A percentile compares a stretch with the other conserved stretches of the same genome.
Evolutionary conservation across 805 yeast genomes (phyloP).

Genomic region (Kodamaea laetipori): DNA sequence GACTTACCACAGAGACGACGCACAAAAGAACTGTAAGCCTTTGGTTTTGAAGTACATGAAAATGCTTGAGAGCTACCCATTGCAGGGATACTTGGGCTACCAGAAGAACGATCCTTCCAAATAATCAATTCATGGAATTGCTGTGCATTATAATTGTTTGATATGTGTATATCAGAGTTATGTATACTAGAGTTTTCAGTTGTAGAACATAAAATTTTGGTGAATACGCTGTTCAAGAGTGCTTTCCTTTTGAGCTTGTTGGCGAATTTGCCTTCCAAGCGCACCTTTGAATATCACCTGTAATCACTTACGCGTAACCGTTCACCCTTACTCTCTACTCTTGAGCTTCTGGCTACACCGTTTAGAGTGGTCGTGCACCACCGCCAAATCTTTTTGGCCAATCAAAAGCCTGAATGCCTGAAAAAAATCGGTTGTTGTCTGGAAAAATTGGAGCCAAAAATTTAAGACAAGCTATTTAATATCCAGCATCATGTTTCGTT

Average conservation of each 20-base stretch:
- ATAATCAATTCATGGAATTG: conserved; percentile 27
- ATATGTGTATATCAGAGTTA: background rate
- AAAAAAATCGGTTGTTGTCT: conserved; percentile 12
- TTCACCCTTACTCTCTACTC: too few species aligned
- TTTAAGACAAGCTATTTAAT: conserved; percentile 2
- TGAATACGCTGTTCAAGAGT: too few species aligned
- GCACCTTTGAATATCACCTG: too few species aligned
- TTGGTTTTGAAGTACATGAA: conserved; percentile 76
- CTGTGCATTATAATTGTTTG: conserved; percentile 8
- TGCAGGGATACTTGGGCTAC: conserved; percentile 78
- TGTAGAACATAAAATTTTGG: too few species aligned
- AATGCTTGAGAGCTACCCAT: conserved; percentile 67
- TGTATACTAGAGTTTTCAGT: conserved; percentile 10
- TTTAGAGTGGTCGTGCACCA: conserved; percentile 9
- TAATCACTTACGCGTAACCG: too few species aligned
- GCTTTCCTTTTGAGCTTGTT: too few species aligned
- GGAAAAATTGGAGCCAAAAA: conserved; percentile 9
- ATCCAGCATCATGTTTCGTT: conserved; percentile 49
- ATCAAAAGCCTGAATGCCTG: conserved; percentile 9
- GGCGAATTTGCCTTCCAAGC: too few species aligned
- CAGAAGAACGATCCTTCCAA: conserved; percentile 87
- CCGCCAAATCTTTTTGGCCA: conserved; percentile 8
- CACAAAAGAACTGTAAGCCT: conserved; percentile 75
- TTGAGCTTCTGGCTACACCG: background rate
- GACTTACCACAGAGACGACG: conserved; percentile 52